These are phyloP conservation scores for Elongisporangium prolatum DNA, from an alignment of 352 stramenopile species.

Conservation along the genomic window DNA sequence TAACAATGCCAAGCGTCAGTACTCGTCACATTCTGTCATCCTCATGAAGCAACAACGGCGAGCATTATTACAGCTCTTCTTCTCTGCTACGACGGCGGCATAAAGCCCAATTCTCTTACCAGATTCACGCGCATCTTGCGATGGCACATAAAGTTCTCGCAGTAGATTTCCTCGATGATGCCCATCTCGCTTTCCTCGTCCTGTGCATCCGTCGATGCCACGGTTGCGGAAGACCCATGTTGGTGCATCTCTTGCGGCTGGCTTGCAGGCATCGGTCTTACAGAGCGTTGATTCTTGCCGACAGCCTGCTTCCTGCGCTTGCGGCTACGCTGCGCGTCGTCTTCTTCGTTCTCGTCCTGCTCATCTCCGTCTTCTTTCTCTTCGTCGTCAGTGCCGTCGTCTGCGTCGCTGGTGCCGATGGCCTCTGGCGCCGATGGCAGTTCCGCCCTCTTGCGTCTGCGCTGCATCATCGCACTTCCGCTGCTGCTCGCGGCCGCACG, in stretches of 20 bases:
- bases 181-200: slow-evolving; percentile 76
- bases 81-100: background rate
- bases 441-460: background rate
- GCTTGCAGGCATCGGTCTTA: background rate
- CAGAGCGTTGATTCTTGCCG: background rate
- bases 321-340: background rate
- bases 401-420: background rate
- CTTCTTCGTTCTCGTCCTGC: background rate
- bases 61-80: background rate
- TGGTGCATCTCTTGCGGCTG: background rate
- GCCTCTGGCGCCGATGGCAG: background rate
- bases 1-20: background rate
- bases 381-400: background rate
- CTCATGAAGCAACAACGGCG: background rate
- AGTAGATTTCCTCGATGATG: slow-evolving; percentile 94
- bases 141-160: slow-evolving; percentile 99
- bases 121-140: slow-evolving; percentile 88
- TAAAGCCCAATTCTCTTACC: slow-evolving; percentile 7
- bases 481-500: background rate
- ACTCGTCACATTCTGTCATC: background rate
- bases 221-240: background rate
- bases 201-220: background rate
- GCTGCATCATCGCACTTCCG: background rate
- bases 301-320: background rate
- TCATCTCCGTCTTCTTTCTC: background rate